phyloP scores from a whole-genome alignment of 352 stramenopile genomes.

The Pythium phragmitis region DNA sequence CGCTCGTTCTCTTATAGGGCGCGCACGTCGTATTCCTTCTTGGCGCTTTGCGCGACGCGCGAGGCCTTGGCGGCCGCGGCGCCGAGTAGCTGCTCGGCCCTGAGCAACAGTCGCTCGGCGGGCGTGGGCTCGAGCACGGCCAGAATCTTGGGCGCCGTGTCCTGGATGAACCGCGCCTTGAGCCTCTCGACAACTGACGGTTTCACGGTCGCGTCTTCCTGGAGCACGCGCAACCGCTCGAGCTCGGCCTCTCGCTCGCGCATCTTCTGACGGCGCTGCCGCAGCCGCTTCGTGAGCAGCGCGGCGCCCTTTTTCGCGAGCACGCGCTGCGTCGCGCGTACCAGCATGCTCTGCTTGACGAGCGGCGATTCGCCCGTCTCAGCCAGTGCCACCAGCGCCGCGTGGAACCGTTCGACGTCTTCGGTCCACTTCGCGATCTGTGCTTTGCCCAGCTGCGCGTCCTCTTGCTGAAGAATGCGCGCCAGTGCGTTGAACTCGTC shows the following conservation, averaged over 20 bases:
- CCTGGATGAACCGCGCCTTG: slow-evolving; percentile 46
- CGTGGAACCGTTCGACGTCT: slow-evolving; percentile 38
- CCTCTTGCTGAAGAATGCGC: slow-evolving; percentile 41
- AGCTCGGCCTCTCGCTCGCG: slow-evolving; percentile 54
- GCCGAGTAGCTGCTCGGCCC: slow-evolving; percentile 43
- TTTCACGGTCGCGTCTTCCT: slow-evolving; percentile 42
- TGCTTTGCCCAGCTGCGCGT: slow-evolving; percentile 43
- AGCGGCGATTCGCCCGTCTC: slow-evolving; percentile 11
- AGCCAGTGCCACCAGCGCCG: slow-evolving; percentile 25
- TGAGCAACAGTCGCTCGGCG: slow-evolving; percentile 42
- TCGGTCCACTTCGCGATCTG: slow-evolving; percentile 56
- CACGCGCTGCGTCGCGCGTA: slow-evolving; percentile 34
- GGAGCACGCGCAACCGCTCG: slow-evolving; percentile 37
- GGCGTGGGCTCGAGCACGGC: slow-evolving; percentile 56
- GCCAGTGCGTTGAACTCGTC: slow-evolving; percentile 64
- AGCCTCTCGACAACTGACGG: slow-evolving; percentile 45
- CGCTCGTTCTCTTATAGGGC: slow-evolving; percentile 31
- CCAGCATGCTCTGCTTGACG: slow-evolving; percentile 28
- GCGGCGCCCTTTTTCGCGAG: slow-evolving; percentile 50
- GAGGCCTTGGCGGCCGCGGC: slow-evolving; percentile 38
- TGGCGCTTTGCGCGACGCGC: slow-evolving; percentile 37
- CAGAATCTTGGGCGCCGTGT: slow-evolving; percentile 50
- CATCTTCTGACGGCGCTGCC: slow-evolving; percentile 46
- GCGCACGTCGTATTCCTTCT: slow-evolving; percentile 72
- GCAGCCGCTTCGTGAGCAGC: slow-evolving; percentile 38